Evolutionary conservation across 148 eudicot species (phyloP), one percentile per base, ranked within the genome.

Genomic region (Arctostaphylos glauca): DNA sequence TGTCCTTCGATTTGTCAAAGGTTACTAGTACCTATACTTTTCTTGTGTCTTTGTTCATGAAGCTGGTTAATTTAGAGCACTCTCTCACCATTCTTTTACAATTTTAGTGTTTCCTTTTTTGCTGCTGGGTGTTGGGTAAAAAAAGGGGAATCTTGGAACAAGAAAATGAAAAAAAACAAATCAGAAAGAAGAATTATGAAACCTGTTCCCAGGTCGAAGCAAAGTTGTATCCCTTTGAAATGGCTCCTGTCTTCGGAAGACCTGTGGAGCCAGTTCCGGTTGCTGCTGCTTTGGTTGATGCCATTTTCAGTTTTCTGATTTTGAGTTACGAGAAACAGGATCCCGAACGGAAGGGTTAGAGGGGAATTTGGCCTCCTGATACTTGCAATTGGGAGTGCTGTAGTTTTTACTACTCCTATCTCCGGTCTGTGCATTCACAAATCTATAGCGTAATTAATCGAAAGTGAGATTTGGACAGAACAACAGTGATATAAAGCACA

Each of bases 151-250:
- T n/a, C n/a, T 7, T 5, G 79, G 60, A 53, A 4, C 10, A 3
- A 48, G 38, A 12, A 10, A 19, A 7, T 0, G 13, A 6, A 31
- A 31, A 31, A 31, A 31, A 31, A 31, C 38, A 31, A 31, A 31
- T 31, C 38, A 31, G 6, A 10, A 64, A 68, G 0, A 2, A 46
- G 58, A 10, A 6, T 8, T 2, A 25, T 9, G 16, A 47, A 74
- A 95, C 98, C 96, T 95, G 97, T 89, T 95, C 98, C 98, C 98
- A 95, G 46, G 88, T 83, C 81, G 97, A 95, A 81, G 96, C 94
- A 76, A 95, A 95, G 83, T 92, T 92, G 86, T 95, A 95, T 71
- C 97, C 97, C 84, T 80, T 90, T 50, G 98, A 92, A 53, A 92
- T 82, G 47, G 98, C 98, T 54, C 91, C 98, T 4, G 93, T 86